phyloP scores from a whole-genome alignment of 169 alveolate genomes.

The Besnoitia besnoiti region DNA sequence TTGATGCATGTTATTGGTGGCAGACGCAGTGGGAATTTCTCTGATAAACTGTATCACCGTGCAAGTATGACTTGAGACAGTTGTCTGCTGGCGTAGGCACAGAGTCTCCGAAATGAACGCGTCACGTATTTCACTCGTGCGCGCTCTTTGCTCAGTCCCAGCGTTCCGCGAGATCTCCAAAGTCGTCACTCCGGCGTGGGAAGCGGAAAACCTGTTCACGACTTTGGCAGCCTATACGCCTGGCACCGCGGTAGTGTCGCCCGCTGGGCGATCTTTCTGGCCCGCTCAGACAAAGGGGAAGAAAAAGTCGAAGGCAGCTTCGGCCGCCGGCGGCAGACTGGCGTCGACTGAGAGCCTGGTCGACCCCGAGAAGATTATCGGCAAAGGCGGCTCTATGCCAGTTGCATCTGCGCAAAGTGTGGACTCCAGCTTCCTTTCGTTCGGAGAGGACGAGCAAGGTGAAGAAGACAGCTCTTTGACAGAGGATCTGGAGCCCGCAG shows the following conservation, averaged over 20 bases:
- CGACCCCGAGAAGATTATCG: background rate
- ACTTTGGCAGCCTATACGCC: background rate
- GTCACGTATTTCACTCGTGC: no score
- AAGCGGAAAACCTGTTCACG: slow-evolving; percentile 14
- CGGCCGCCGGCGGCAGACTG: background rate
- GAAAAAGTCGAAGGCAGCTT: background rate
- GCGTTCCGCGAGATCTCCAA: slow-evolving; percentile 38
- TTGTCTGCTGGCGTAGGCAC: no score
- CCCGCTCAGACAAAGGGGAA: background rate
- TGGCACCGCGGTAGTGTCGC: background rate
- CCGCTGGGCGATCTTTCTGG: background rate
- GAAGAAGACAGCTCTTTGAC: background rate
- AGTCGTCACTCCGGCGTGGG: slow-evolving; percentile 24
- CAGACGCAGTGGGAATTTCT: background rate
- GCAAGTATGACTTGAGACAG: no score
- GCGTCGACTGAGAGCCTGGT: background rate
- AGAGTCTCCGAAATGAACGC: no score
- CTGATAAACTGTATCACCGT: no score
- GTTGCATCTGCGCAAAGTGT: background rate
- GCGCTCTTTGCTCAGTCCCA: background rate
- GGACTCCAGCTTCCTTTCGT: background rate
- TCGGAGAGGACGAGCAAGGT: background rate
- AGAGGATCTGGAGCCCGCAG: background rate
- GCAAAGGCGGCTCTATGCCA: background rate
- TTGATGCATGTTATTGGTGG: background rate